These are phyloP conservation scores for Aspergillus baeticus DNA, from an alignment of 495 filamentous ascomycete species.

Conservation along the genomic window DNA sequence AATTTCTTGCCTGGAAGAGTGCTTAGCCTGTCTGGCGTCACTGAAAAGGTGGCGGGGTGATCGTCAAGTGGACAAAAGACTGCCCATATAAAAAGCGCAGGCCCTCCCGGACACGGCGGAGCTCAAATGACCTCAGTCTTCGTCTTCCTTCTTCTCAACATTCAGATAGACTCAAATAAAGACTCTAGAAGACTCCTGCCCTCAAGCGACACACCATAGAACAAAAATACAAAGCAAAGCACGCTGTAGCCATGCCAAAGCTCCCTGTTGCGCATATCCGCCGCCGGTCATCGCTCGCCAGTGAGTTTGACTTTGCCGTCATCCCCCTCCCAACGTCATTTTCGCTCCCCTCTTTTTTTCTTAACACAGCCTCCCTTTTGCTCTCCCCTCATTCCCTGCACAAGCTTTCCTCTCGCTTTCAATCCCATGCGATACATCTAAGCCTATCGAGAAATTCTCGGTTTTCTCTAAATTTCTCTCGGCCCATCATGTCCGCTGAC, in stretches of 20 bases:
- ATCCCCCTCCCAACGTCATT: constrained; percentile 22
- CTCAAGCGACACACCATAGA: constrained; percentile 8
- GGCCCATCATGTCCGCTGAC: constrained; percentile 36
- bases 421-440: not conserved
- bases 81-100: constrained; percentile 8
- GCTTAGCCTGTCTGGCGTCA: not conserved
- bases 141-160: not conserved
- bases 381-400: not conserved
- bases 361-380: constrained; percentile 4
- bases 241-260: constrained; percentile 25
- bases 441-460: constrained; percentile 5
- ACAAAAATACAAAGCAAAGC: constrained; percentile 11
- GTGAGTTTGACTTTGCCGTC: constrained; percentile 24
- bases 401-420: not conserved
- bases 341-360: constrained; percentile 14
- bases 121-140: constrained; percentile 6
- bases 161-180: constrained; percentile 7
- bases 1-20: not conserved
- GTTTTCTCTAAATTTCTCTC: constrained; percentile 1
- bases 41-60: constrained; percentile 10
- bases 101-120: not conserved
- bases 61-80: constrained; percentile 13
- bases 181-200: not conserved
- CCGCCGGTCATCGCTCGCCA: constrained; percentile 35
- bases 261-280: constrained; percentile 18